phyloP scores from a whole-genome alignment of 225 moss, liverwort and hornwort genomes.

The Pseudisothecium myosuroides region DNA sequence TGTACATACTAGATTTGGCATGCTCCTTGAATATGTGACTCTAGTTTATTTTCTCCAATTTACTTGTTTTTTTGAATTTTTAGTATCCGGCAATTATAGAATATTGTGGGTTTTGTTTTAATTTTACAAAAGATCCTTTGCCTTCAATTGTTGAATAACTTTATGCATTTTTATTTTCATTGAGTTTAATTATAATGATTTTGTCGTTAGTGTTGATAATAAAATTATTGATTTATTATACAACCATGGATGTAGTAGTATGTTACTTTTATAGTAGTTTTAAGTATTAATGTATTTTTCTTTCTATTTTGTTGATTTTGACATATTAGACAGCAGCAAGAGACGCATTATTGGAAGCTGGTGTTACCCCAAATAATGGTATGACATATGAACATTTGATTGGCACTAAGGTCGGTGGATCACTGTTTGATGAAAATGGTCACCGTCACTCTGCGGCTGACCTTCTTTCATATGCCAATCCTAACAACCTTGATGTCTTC shows the following conservation, averaged over 20 bases:
- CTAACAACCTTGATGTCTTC: conserved; percentile 30
- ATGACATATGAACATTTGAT: conserved; percentile 38
- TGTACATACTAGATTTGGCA: background rate
- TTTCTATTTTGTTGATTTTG: background rate
- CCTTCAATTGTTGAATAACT: background rate
- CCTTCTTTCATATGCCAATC: conserved; percentile 34
- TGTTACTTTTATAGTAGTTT: background rate
- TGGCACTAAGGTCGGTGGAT: conserved; percentile 60
- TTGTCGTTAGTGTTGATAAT: background rate
- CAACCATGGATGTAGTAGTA: background rate
- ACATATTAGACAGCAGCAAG: conserved; percentile 4
- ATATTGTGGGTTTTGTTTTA: background rate
- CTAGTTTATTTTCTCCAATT: background rate
- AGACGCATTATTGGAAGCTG: conserved; percentile 37
- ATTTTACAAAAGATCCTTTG: fast-evolving
- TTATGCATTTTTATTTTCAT: too few species aligned
- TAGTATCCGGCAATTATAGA: background rate
- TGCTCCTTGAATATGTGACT: background rate
- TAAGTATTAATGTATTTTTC: background rate
- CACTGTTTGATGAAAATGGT: conserved; percentile 41
- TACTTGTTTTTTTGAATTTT: background rate
- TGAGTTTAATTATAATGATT: background rate
- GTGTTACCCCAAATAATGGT: conserved; percentile 42
- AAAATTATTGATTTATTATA: too few species aligned
- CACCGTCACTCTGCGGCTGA: conserved; percentile 50